Percentiles rank a stretch among this genome's conserved stretches.
These are phyloP conservation scores for Russula earlei DNA, from an alignment of 768 basidiomycete species.

Conservation along the genomic window DNA sequence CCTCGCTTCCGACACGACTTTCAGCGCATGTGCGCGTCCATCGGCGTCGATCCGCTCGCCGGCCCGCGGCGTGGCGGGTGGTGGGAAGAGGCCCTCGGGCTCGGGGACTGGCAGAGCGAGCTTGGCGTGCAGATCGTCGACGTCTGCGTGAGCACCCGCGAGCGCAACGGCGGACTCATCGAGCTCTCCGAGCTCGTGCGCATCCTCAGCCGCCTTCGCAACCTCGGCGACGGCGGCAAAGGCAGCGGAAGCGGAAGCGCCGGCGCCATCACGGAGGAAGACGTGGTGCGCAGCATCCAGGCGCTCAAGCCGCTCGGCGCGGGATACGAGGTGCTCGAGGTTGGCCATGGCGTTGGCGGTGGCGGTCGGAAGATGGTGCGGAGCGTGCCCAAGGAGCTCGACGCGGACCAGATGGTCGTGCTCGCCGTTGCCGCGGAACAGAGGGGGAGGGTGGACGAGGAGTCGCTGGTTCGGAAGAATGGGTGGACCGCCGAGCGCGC, in stretches of 20 bases:
- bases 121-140: conserved; percentile 93
- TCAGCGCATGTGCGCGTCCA: conserved; percentile 90
- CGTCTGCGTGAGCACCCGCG: conserved; percentile 79
- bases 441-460: conserved; percentile 63
- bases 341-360: conserved; percentile 47
- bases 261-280: conserved; percentile 71
- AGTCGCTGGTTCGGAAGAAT: conserved; percentile 36
- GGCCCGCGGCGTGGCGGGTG: conserved; percentile 79
- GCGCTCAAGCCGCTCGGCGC: conserved; percentile 81
- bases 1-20: conserved; percentile 87
- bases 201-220: conserved; percentile 64
- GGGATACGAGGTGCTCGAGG: conserved; percentile 79
- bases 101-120: conserved; percentile 95
- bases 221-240: too few species aligned
- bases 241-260: conserved; percentile 5
- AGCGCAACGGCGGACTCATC: conserved; percentile 87
- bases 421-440: conserved; percentile 62
- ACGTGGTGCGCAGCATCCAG: conserved; percentile 75
- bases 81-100: conserved; percentile 74
- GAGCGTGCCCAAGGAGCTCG: conserved; percentile 83
- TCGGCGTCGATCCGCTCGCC: conserved; percentile 91
- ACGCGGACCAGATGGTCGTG: conserved; percentile 80
- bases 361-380: conserved; percentile 65
- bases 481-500: conserved; percentile 46
- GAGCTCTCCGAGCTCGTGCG: conserved; percentile 78